Evolutionary conservation across 208 protist species (phyloP).

Genomic region (Naegleria fowleri): DNA sequence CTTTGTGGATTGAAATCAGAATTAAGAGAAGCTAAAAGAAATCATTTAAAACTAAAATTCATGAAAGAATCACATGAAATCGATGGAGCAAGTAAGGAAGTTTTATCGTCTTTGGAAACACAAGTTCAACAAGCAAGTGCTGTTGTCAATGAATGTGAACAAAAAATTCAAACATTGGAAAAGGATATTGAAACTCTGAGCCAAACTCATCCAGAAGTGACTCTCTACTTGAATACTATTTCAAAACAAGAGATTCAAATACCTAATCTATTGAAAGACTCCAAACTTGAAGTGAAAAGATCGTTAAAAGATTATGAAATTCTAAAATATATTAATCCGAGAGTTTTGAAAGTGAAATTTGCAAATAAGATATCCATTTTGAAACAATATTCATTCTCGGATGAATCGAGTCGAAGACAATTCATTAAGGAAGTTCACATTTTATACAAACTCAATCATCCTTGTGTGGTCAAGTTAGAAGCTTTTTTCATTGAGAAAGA

Average conservation of each 20-base stretch:
- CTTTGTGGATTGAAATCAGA: not conserved
- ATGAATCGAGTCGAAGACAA: not conserved
- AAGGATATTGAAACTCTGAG: not conserved
- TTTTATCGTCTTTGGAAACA: not conserved
- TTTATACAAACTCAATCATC: not conserved
- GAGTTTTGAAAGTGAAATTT: not conserved
- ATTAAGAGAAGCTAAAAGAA: not conserved
- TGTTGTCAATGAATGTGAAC: not conserved
- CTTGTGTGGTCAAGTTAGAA: not conserved
- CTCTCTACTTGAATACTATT: not conserved
- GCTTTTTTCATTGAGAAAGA: not conserved
- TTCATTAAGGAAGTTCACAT: not conserved
- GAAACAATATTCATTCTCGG: not conserved
- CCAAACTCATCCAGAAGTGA: not conserved
- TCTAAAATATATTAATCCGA: not conserved
- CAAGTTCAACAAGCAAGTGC: not conserved
- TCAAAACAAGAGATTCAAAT: not conserved
- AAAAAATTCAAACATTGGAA: not conserved
- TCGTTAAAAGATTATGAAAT: constrained; percentile 1
- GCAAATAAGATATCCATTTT: not conserved
- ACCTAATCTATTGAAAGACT: not conserved
- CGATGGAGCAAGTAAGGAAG: not conserved
- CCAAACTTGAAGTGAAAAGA: not conserved
- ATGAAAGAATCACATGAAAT: not conserved
- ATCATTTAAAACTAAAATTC: not conserved